phyloP scores from a whole-genome alignment of 345 rosid genomes.

The Boechera stricta region DNA sequence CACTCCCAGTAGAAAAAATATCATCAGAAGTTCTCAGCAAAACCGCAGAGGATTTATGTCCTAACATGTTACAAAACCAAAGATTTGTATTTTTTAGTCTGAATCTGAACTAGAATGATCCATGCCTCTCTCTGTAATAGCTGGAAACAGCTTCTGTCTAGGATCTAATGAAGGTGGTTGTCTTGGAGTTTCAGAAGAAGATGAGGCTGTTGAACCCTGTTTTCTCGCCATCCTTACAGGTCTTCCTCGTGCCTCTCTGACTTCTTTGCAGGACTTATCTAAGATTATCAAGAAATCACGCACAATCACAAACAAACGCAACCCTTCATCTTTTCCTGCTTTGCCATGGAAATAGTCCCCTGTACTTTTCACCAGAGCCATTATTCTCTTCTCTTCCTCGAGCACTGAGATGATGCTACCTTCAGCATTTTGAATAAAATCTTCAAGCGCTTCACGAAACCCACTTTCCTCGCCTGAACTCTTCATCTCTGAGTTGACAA shows the following conservation, averaged over 20 bases:
- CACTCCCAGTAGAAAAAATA: conserved; percentile 4
- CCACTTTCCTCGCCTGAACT: conserved; percentile 71
- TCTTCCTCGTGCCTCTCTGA: conserved; percentile 63
- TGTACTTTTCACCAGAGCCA: conserved; percentile 84
- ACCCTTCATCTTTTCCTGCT: conserved; percentile 86
- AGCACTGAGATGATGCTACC: conserved; percentile 61
- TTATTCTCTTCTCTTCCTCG: conserved; percentile 87
- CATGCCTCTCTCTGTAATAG: conserved; percentile 64
- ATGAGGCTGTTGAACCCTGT: conserved; percentile 55
- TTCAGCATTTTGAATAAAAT: conserved; percentile 85
- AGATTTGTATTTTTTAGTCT: conserved; percentile 51
- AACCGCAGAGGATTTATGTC: conserved; percentile 25
- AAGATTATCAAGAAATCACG: conserved; percentile 84
- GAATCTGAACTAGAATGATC: conserved; percentile 64
- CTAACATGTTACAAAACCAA: conserved; percentile 22
- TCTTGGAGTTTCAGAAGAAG: conserved; percentile 53
- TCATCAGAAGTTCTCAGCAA: conserved; percentile 32
- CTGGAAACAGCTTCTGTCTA: conserved; percentile 75
- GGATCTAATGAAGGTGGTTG: conserved; percentile 54
- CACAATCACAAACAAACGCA: conserved; percentile 75
- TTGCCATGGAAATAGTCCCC: conserved; percentile 99
- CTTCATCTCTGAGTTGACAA: conserved; percentile 78
- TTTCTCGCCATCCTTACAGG: conserved; percentile 56
- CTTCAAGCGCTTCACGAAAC: conserved; percentile 68
- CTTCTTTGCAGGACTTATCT: conserved; percentile 86